phyloP scores from a whole-genome alignment of 1,139 yeast species.

The Debaryomyces coudertii region DNA sequence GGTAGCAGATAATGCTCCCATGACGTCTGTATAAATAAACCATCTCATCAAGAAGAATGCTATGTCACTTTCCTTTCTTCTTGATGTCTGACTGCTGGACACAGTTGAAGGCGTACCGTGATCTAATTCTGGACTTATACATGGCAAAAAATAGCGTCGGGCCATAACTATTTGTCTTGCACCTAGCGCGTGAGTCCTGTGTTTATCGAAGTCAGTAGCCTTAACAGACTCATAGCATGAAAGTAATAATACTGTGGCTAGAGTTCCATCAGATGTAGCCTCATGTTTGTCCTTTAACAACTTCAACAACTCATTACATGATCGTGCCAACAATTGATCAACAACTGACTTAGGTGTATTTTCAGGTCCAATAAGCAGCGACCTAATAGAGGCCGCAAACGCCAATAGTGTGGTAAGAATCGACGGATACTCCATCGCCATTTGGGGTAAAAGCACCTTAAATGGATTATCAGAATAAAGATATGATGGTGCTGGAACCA shows the following conservation, averaged over 20 bases:
- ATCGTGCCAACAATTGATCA: constrained; percentile 55
- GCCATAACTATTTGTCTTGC: constrained; percentile 69
- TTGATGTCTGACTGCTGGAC: neutral
- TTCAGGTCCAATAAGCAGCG: constrained; percentile 33
- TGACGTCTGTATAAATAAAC: constrained; percentile 72
- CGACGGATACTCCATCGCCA: constrained; percentile 67
- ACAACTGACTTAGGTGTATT: constrained; percentile 48
- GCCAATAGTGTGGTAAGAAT: constrained; percentile 66
- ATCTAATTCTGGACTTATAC: neutral
- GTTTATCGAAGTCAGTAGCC: constrained; percentile 51
- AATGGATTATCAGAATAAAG: constrained; percentile 69
- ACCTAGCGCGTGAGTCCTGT: constrained; percentile 69
- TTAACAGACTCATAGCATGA: constrained; percentile 66
- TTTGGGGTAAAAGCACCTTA: constrained; percentile 61
- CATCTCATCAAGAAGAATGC: constrained; percentile 67
- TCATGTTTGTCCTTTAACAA: constrained; percentile 55
- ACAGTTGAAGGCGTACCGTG: constrained; percentile 1
- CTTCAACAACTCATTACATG: constrained; percentile 58
- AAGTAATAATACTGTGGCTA: constrained; percentile 64
- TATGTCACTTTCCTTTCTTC: constrained; percentile 43
- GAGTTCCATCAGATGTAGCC: constrained; percentile 65
- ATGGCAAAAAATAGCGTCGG: constrained; percentile 23
- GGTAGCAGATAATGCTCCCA: constrained; percentile 59
- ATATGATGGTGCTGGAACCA: constrained; percentile 70
- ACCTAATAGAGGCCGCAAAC: constrained; percentile 61